Evolutionary conservation across 2,329 filamentous ascomycete genomes (phyloP).

Genomic region (Cladosporium sp.): DNA sequence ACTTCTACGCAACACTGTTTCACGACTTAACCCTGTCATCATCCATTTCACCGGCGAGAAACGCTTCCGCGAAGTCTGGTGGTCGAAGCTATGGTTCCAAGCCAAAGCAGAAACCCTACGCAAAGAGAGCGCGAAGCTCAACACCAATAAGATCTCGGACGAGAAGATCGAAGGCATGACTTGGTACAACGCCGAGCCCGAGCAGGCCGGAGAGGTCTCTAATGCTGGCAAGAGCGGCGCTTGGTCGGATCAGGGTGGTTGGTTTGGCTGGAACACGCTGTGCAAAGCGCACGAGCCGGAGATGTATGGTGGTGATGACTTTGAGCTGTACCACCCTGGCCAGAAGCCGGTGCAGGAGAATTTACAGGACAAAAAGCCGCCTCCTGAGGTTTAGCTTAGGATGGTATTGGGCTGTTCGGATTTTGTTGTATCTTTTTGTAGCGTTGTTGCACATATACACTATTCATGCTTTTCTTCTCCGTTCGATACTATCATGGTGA

Average conservation of each 20-base stretch:
- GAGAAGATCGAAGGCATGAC: constrained; percentile 29
- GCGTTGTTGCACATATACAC: constrained; percentile 1
- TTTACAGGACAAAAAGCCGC: constrained; percentile 14
- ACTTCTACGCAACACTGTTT: constrained; percentile 35
- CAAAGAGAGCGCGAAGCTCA: constrained; percentile 24
- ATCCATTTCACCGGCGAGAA: constrained; percentile 38
- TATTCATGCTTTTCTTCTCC: background rate
- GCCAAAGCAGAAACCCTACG: constrained; percentile 29
- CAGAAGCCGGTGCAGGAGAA: constrained; percentile 13
- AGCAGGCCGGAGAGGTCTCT: constrained; percentile 29
- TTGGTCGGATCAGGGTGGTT: constrained; percentile 34
- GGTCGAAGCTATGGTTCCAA: constrained; percentile 38
- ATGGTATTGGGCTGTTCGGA: background rate
- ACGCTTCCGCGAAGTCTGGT: constrained; percentile 34
- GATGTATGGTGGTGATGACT: constrained; percentile 25
- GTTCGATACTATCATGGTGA: background rate
- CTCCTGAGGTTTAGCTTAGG: background rate
- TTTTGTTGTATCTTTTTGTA: constrained; percentile 3
- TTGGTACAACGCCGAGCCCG: constrained; percentile 32
- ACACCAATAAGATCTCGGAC: constrained; percentile 26
- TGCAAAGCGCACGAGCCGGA: constrained; percentile 29
- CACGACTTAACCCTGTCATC: constrained; percentile 30
- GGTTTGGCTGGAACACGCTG: constrained; percentile 34
- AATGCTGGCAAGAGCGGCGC: constrained; percentile 29
- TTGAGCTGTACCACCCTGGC: constrained; percentile 26